phyloP scores from a whole-genome alignment of 108 stramenopile species.

The Cyclotella atomus region DNA sequence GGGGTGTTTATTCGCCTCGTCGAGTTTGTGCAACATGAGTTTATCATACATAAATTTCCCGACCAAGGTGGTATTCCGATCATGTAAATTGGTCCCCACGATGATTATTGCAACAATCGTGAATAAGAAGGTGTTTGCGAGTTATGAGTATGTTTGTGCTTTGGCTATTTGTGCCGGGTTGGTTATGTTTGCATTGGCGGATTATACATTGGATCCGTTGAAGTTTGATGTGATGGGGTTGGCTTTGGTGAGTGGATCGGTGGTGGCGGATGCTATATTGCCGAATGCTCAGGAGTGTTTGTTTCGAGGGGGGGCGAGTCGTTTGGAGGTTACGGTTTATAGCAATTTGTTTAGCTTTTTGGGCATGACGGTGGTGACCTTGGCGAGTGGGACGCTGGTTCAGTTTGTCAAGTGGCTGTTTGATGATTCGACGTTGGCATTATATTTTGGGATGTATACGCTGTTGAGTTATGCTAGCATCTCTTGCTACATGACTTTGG shows the following conservation, averaged over 20 bases:
- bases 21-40: conserved; percentile 59
- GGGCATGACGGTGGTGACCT: conserved; percentile 56
- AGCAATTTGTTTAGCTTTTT: conserved; percentile 62
- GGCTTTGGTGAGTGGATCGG: conserved; percentile 55
- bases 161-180: conserved; percentile 63
- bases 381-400: conserved; percentile 51
- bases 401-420: conserved; percentile 28
- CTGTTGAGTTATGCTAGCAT: conserved; percentile 65
- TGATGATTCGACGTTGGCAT: conserved; percentile 24
- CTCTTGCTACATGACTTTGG: conserved; percentile 70
- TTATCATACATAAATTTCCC: conserved; percentile 80
- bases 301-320: conserved; percentile 45
- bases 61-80: conserved; percentile 78
- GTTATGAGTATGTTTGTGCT: conserved; percentile 65
- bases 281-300: conserved; percentile 74
- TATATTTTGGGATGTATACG: conserved; percentile 51
- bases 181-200: conserved; percentile 66
- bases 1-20: conserved; percentile 55
- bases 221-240: conserved; percentile 57
- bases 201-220: conserved; percentile 55
- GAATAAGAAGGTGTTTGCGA: conserved; percentile 42
- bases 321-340: conserved; percentile 73
- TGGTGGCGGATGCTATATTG: conserved; percentile 63
- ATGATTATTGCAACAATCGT: conserved; percentile 70
- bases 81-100: conserved; percentile 78